Conservation (phyloP, 352 stramenopile species). For the Albugo laibachii region DNA sequence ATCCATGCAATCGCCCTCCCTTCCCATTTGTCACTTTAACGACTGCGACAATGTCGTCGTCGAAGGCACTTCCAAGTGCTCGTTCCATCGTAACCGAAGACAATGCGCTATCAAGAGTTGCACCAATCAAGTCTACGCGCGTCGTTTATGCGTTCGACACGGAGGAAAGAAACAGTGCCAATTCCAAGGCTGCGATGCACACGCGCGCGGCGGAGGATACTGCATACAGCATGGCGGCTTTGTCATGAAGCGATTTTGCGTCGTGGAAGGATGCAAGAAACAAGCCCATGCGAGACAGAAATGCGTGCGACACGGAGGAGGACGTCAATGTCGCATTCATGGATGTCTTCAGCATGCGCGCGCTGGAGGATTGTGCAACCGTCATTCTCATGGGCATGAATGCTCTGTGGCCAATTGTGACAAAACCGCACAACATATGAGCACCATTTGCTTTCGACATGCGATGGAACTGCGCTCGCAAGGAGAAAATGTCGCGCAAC, state of each 20-base stretch:
- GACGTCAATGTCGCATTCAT: slow-evolving; percentile 43
- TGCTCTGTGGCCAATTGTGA: slow-evolving; percentile 60
- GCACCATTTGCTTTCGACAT: slow-evolving; percentile 54
- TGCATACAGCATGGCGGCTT: slow-evolving; percentile 63
- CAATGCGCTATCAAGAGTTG: slow-evolving; percentile 64
- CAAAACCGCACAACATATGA: slow-evolving; percentile 62
- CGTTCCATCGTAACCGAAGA: slow-evolving; percentile 67
- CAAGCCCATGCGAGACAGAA: slow-evolving; percentile 57
- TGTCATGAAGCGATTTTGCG: slow-evolving; percentile 66
- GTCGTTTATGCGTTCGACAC: slow-evolving; percentile 62
- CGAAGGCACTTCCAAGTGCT: slow-evolving; percentile 53
- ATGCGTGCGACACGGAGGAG: slow-evolving; percentile 53
- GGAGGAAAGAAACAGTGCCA: slow-evolving; percentile 67
- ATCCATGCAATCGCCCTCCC: too few relatives aligned
- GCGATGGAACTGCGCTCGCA: slow-evolving; percentile 55
- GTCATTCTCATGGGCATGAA: slow-evolving; percentile 50
- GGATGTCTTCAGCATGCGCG: slow-evolving; percentile 57
- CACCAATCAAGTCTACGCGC: slow-evolving; percentile 70
- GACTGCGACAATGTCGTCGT: slow-evolving; percentile 54
- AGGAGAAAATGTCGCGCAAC: slow-evolving; percentile 39
- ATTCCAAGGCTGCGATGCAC: slow-evolving; percentile 44
- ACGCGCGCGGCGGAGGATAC: slow-evolving; percentile 48
- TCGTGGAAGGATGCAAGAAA: slow-evolving; percentile 59
- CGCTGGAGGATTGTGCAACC: slow-evolving; percentile 45
- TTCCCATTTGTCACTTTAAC: slow-evolving; percentile 37